Percentiles rank a stretch among this genome's conserved stretches.
Evolutionary conservation across 257 asterid species (phyloP).

Genomic region (Nicotiana obtusifolia): DNA sequence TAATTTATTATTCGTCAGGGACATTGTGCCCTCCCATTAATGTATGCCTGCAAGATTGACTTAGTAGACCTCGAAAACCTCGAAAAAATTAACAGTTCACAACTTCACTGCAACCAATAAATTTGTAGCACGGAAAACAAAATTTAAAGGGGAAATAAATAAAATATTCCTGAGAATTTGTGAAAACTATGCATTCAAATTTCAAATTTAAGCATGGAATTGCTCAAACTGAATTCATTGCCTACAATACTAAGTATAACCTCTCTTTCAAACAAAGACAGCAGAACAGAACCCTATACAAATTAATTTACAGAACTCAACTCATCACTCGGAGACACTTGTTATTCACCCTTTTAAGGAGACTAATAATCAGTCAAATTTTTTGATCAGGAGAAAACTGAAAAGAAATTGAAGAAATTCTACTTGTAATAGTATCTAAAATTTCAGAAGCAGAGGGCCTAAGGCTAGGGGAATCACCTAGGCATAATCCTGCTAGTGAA

Average conservation of each 20-base stretch:
- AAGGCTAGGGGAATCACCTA: constrained; percentile 36
- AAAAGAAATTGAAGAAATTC: constrained; percentile 18
- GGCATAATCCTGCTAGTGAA: constrained; percentile 41
- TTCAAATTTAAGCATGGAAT: not conserved
- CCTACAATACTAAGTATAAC: not conserved
- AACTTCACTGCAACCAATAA: not conserved
- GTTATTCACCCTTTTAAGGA: not conserved
- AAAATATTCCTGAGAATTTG: not conserved
- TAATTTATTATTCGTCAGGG: not conserved
- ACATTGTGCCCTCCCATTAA: constrained; percentile 8
- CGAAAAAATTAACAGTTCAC: not conserved
- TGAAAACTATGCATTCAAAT: not conserved
- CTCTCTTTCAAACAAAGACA: not conserved
- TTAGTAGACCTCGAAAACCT: not conserved
- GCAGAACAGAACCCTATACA: not conserved
- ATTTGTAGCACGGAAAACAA: not conserved
- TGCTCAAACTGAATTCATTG: constrained; percentile 2
- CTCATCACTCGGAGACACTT: not conserved
- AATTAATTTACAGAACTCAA: not conserved
- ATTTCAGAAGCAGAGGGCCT: constrained; percentile 59
- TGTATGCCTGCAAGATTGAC: not conserved
- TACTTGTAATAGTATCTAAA: constrained; percentile 25
- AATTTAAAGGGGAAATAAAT: not conserved
- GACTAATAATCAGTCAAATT: not conserved
- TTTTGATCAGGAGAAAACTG: not conserved